Base-by-base conservation (phyloP, 1,284 basidiomycete genomes). In the Spongispora temasekensis region DNA sequence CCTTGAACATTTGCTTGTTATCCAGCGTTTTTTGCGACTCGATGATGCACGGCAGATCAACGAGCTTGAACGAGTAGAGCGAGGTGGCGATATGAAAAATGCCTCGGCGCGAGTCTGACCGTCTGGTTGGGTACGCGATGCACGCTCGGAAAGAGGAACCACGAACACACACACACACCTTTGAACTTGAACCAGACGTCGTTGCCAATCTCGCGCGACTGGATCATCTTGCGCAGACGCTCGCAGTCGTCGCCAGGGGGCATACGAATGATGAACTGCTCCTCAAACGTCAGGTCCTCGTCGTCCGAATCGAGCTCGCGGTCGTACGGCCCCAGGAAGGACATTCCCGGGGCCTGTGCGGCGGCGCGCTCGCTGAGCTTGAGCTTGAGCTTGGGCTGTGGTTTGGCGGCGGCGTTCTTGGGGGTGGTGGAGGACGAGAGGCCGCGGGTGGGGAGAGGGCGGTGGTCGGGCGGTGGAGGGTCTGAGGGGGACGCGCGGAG, bases 131-230 rank as follows among this genome's bases (percentile, higher is more conserved):
- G n/a, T n/a, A n/a, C n/a, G n/a, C n/a, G n/a, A n/a, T 48, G 10
- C 25, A 10, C 25, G 21, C 50, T 48, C 50, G 40, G 13, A 32
- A 17, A 61, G n/a, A 5, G 32, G 10, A 5, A 37, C 25, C 31
- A 23, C 19, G 58, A 42, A 12, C 7, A 31, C 23, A 23, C 8
- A 25, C 27, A 44, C 81, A 61, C 65, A 93, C 94, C 95, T 78
- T 98, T 95, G 76, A 99, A 98, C 78, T 97, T 98, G 84, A 99
- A 96, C 91, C 94, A 98, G 12, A 98, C 87, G 67, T 97, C 95
- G 66, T 91, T 85, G 12, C 84, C 79, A 31, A 94, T 82, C 67
- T 95, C 92, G 63, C 95, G 86, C 52, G 87, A 80, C 55, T 86
- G 83, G 13, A 97, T 88, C 82, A 93, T 88, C 78, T 93, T 93